A percentile compares a stretch with the other conserved stretches of the same genome.
phyloP scores from a whole-genome alignment of 2,329 filamentous ascomycete genomes.

The Xylaria sp. region DNA sequence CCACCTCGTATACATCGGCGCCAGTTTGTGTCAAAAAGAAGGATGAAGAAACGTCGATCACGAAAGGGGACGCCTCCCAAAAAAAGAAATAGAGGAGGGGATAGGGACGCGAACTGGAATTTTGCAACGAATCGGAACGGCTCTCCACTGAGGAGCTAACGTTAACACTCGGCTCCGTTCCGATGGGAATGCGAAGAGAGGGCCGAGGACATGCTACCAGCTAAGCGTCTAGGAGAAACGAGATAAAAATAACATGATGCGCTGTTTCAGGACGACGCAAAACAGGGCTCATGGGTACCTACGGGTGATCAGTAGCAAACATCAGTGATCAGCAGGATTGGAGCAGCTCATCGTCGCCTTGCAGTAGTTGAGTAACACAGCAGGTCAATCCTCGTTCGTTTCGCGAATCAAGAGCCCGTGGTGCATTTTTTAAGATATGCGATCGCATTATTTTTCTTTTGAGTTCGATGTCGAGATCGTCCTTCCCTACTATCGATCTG shows the following conservation, averaged over 20 bases:
- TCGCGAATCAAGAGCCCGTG: conserved; percentile 21
- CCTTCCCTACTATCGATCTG: conserved; percentile 1
- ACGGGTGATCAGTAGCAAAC: conserved; percentile 41
- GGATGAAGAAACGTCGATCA: conserved; percentile 36
- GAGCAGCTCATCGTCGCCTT: conserved; percentile 28
- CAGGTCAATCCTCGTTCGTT: conserved; percentile 25
- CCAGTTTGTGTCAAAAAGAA: conserved; percentile 24
- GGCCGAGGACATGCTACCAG: conserved; percentile 9
- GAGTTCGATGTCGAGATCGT: conserved; percentile 16
- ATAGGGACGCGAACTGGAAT: conserved; percentile 6
- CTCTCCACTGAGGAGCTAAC: conserved; percentile 30
- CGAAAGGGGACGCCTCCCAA: conserved; percentile 25
- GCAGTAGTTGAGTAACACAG: conserved; percentile 36
- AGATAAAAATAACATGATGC: conserved; percentile 47
- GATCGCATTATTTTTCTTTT: conserved; percentile 9
- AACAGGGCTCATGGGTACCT: conserved; percentile 39
- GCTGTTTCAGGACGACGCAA: conserved; percentile 45
- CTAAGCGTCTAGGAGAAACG: conserved; percentile 6
- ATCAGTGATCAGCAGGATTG: conserved; percentile 41
- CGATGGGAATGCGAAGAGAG: conserved; percentile 43
- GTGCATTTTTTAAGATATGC: not conserved
- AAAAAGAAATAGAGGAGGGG: conserved; percentile 29
- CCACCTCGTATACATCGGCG: conserved; percentile 18
- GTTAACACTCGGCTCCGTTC: conserved; percentile 43
- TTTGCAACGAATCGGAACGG: conserved; percentile 37